These are phyloP conservation scores for Mentha longifolia DNA, from an alignment of 257 asterid genomes.

Conservation along the genomic window DNA sequence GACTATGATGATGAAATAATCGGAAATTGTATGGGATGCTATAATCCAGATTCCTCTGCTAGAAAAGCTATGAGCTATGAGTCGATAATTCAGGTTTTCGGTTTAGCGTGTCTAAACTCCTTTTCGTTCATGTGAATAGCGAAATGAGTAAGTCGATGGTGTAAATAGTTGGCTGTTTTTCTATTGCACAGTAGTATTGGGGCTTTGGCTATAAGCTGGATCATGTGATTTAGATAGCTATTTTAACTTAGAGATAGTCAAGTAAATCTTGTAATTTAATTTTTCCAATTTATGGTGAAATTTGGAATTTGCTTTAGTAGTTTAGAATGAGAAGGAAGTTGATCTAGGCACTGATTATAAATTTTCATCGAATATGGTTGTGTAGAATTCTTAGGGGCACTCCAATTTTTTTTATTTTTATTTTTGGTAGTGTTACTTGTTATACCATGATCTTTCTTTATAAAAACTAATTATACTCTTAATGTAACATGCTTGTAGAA, in stretches of 20 bases:
- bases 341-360: not conserved
- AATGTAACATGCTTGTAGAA: constrained; percentile 8
- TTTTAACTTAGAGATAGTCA: not conserved
- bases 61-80: not conserved
- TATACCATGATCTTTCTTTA: not conserved
- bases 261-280: constrained; percentile 1
- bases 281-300: constrained; percentile 19
- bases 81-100: not conserved
- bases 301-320: not conserved
- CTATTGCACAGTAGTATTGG: constrained; percentile 9
- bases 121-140: not conserved
- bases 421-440: constrained; percentile 2
- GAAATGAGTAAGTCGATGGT: not conserved
- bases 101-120: not conserved
- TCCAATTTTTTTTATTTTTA: too few relatives aligned
- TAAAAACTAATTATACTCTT: not conserved
- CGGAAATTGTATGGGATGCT: not conserved
- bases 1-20: constrained; percentile 8
- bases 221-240: constrained; percentile 23
- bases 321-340: not conserved
- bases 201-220: constrained; percentile 23
- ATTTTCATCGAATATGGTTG: not conserved
- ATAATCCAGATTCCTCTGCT: too few relatives aligned
- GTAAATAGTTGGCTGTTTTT: constrained; percentile 8
- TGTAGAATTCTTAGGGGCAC: not conserved